Base-by-base conservation (phyloP, 1,139 yeast genomes). In the Yamadazyma trypodendri region DNA sequence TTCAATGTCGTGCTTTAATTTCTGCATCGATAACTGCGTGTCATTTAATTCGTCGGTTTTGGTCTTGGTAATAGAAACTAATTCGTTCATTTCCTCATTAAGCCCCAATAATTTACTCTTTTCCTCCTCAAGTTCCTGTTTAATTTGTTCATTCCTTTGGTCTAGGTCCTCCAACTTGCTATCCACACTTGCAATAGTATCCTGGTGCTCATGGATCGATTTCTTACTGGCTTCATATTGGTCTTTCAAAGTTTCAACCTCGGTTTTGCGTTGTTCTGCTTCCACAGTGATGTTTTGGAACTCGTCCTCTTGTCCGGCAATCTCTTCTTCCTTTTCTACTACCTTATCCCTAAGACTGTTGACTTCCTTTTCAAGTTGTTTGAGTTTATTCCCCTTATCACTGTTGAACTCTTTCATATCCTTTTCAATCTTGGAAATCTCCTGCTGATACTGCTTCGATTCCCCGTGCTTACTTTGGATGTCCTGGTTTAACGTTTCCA, bases 331-430 rank as follows among this genome's bases (percentile, higher is more conserved):
- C 37, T 76, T 66, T 2, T 62, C 45, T 2, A 49, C 48, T 0
- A 82, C 60, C 21, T 60, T 54, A 11, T 54, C 46, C 14, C 71
- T 61, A 34, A 83, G 55, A 5, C 44, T 34, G 2, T 56, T 54
- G 10, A 84, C 68, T 46, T 85, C 90, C 18, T 58, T 51, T 51
- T 81, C 78, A 39, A 94, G 65, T 48, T 84, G 78, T 38, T 79
- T 77, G 41, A 94, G 69, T 57, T 92, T 94, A 1, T 83, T 76
- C 1, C 90, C 88, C 50, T 89, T 90, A 57, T 94, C 86, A 39
- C 67, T 70, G 43, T 77, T 79, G 58, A 90, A 90, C 50, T 94
- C 98, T 37, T 72, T 68, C 68, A 89, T 86, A 57, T 94, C 98
- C 24, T 68, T 74, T 53, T 85, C 88, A 39, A 87, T 81, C 6